Evolutionary conservation across 345 rosid genomes (phyloP), one percentile per base, ranked within the genome.

Genomic region (Citrus glauca): DNA sequence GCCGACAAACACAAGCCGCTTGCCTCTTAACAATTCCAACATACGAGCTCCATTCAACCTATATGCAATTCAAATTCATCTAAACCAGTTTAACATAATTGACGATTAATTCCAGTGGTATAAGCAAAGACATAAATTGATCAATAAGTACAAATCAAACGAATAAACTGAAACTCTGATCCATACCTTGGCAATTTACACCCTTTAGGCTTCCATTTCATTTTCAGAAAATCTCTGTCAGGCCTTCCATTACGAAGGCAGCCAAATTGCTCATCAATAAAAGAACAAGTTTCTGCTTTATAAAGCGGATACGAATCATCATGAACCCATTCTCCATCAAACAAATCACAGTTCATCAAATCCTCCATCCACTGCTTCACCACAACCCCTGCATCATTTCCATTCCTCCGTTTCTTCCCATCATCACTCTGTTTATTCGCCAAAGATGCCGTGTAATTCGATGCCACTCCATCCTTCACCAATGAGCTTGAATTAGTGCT

Each of bases 241-340:
- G 94, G 92, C 84, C 98, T 88, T 25, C 98, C 98, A 61, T 96
- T 96, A 63, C 42, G 65, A 45, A 94, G 72, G 77, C 99, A 96
- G 24, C 88, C 88, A 77, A 96, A 96, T 67, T 94, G 99, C 79
- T 88, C 90, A 80, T 96, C 99, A 24, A 96, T 89, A 10, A 90
- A 66, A 20, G 91, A 89, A 86, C 99, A 96, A 17, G 98, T 87
- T 57, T 95, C 98, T 3, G 95, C 92, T 71, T 90, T 89, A 87
- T 96, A 96, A 16, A 96, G 95, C 3, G 99, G 99, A 85, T 96
- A 96, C 2, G 98, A 88, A 74, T 92, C 89, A 77, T 96, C 99
- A 82, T 35, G 87, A 60, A 94, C 85, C 99, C 99, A 96, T 14
- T 85, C 80, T 33, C 99, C 99, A 71, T 94, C 94, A 84, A 90